These are phyloP conservation scores for Teratosphaeria nubilosa DNA, from an alignment of 2,329 filamentous ascomycete species.

Conservation along the genomic window DNA sequence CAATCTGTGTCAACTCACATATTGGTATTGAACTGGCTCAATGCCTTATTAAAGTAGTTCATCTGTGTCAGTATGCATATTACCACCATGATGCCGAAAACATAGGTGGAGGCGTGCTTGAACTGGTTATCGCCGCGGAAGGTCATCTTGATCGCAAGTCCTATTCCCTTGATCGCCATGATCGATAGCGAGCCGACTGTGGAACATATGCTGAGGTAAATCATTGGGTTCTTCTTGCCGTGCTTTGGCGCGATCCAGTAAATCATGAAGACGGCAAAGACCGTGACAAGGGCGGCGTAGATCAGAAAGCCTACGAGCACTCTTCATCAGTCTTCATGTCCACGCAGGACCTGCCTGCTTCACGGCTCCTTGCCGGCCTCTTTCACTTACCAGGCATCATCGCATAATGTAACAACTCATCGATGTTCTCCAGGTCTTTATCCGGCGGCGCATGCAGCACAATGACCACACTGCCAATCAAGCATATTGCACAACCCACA, in stretches of 20 bases:
- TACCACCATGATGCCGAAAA: constrained; percentile 84
- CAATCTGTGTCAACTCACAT: constrained; percentile 54
- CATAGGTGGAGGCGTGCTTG: constrained; percentile 86
- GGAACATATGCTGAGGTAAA: constrained; percentile 96
- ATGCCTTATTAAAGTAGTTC: constrained; percentile 99
- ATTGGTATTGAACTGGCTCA: constrained; percentile 93
- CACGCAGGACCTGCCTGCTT: neutral
- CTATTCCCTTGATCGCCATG: constrained; percentile 98
- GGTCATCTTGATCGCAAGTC: constrained; percentile 92
- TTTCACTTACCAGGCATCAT: constrained; percentile 69
- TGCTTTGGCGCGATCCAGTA: constrained; percentile 84
- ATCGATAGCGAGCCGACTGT: constrained; percentile 94
- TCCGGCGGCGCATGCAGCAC: constrained; percentile 94
- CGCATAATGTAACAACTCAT: constrained; percentile 83
- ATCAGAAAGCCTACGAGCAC: constrained; percentile 64
- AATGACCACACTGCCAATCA: constrained; percentile 94
- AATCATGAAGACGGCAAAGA: constrained; percentile 89
- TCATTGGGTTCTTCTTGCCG: constrained; percentile 88
- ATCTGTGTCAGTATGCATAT: constrained; percentile 98
- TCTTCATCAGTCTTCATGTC: constrained; percentile 2
- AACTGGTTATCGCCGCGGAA: constrained; percentile 93
- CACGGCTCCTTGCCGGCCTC: neutral
- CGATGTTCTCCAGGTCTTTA: constrained; percentile 79
- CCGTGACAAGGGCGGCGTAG: constrained; percentile 68
- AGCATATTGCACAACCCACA: constrained; percentile 88